Evolutionary conservation across 208 protist genomes (phyloP), one percentile per base, ranked within the genome.

Genomic region (Leishmania mexicana): DNA sequence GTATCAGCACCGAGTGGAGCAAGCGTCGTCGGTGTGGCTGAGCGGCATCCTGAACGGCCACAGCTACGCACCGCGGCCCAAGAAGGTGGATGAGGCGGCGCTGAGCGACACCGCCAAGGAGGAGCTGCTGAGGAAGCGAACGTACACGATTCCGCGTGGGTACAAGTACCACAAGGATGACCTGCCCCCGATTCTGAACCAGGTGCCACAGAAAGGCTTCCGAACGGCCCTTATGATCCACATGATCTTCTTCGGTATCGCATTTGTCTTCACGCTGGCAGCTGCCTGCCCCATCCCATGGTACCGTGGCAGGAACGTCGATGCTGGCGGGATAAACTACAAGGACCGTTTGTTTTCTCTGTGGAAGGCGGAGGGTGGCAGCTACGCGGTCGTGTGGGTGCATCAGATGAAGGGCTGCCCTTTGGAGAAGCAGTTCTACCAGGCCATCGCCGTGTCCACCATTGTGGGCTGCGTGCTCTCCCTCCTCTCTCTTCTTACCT

Each of bases 351-450:
- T 80, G 81, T 92, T 78, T 67, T 89, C 85, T 15, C 81, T 94
- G 64, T 94, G 86, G 84, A 71, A 81, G 40, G 65, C 85, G 60
- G 67, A 75, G 73, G 88, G 87, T 42, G 87, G 87, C 68, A 54
- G 35, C 58, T 68, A 88, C 60, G 42, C 80, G 0, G 28, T 31
- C 11, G 40, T 92, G 21, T 77, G 62, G 13, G 68, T 90, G 15
- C 73, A 68, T 54, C 60, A 57, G 1, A 80, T 91, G 70, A 76
- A 58, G 31, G 42, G 45, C 60, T 94, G 90, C 79, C 86, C 88
- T 10, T 64, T 90, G 38, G 81, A 94, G 79, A 91, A 94, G 78
- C 91, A 94, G 81, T 94, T 91, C 80, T 90, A 86, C 76, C 89
- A 91, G 64, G 79, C 77, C 68, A 94, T 94, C 70, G 81, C 88